Percentiles rank a stretch among this genome's conserved stretches.
phyloP scores from a whole-genome alignment of 1,139 yeast species.

The Zygosaccharomyces pseudobailii region DNA sequence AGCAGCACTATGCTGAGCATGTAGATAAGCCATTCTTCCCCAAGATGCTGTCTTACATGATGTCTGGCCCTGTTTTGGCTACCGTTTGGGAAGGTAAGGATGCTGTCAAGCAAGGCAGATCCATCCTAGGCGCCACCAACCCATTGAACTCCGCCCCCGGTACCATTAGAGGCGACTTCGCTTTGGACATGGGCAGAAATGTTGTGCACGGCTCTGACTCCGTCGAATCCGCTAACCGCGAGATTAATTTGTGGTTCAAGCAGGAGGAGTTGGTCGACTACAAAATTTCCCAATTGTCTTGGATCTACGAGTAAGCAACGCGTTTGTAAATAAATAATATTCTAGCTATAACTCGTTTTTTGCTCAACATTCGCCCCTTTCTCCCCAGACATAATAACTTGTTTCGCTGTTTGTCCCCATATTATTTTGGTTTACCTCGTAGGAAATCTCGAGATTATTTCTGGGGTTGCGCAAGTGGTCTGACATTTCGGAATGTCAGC shows the following conservation, averaged over 20 bases:
- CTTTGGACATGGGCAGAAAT: constrained; percentile 98
- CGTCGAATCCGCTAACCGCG: constrained; percentile 95
- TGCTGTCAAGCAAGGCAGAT: constrained; percentile 98
- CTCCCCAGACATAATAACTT: too few relatives aligned
- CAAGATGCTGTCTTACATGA: constrained; percentile 90
- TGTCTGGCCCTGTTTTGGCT: constrained; percentile 97
- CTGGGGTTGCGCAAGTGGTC: constrained; percentile 2
- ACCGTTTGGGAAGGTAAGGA: constrained; percentile 99
- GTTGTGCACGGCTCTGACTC: constrained; percentile 99
- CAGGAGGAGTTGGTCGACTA: constrained; percentile 91
- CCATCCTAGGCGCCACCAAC: constrained; percentile 98
- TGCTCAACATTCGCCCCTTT: neutral
- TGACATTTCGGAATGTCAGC: neutral
- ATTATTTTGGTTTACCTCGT: neutral
- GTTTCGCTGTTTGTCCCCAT: too few relatives aligned
- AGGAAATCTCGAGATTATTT: constrained; percentile 1
- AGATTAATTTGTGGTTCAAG: constrained; percentile 97
- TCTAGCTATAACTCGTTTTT: neutral
- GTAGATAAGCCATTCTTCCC: constrained; percentile 98
- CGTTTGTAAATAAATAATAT: constrained; percentile 5
- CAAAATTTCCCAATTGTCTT: constrained; percentile 76
- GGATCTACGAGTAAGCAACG: constrained; percentile 82
- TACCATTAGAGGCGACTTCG: constrained; percentile 98
- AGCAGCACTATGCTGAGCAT: constrained; percentile 94
- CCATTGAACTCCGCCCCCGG: constrained; percentile 97